Evolutionary conservation across 164 flowering plant species (phyloP), one percentile per base, ranked within the genome.

Genomic region (Cinnamomum chago): DNA sequence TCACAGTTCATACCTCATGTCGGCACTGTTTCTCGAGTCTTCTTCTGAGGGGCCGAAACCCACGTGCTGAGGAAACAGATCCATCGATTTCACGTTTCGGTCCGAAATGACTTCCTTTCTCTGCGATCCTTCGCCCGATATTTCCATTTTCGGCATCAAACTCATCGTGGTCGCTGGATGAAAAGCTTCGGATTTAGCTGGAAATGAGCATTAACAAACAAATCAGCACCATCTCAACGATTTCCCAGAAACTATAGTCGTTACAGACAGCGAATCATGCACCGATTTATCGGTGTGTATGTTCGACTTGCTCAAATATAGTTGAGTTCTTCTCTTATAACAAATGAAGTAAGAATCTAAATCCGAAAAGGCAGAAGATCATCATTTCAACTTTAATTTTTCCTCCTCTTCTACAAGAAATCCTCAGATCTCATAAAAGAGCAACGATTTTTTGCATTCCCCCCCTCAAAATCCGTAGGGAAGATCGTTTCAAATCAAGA

Each of bases 111-210:
- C 66, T 4, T 70, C n/a, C 62, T 68, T 77, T 23, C 17, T 50
- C 65, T 47, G 30, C 0, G 72, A 50, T 47, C 51, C 55, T 27
- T 55, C 79, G 22, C 73, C 60, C 3, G 80, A 47, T 14, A 62
- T 72, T 50, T 82, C 84, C 68, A 50, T 73, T 33, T 58, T 67
- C 30, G 87, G 85, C 60, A 88, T 80, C n/a, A 86, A 76, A 76
- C 84, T 83, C 88, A 84, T 85, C 1, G 83, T 78, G 7, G 78
- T 12, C 24, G 64, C n/a, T 10, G 65, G 76, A 22, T 62, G 77
- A 50, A 12, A 58, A 20, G 69, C 20, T 52, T 75, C 84, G 2
- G 74, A 50, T 23, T 67, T 69, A 1, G 75, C 86, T 84, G 83
- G 82, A 35, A 74, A 73, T 5, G 13, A 2, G 7, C 24, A 64